These are phyloP conservation scores for Yamadazyma diddensiae DNA, from an alignment of 1,139 yeast species.

Conservation along the genomic window DNA sequence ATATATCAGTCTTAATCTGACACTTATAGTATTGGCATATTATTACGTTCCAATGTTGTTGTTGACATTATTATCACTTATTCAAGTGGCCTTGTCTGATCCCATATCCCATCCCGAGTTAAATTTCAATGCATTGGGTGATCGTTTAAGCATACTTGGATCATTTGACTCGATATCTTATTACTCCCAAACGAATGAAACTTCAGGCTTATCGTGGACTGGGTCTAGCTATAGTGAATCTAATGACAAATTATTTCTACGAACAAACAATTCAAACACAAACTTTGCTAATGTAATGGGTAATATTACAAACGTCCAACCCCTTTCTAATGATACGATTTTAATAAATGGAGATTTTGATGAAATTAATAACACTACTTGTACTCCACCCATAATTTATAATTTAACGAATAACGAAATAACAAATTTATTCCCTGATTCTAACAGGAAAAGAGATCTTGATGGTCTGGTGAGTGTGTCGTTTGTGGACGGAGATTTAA, in stretches of 20 bases:
- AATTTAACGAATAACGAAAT: slow-evolving; percentile 47
- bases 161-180: slow-evolving; percentile 58
- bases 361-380: slow-evolving; percentile 30
- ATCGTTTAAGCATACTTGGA: slow-evolving; percentile 61
- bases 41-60: neutral
- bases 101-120: slow-evolving; percentile 27
- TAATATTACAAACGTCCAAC: slow-evolving; percentile 25
- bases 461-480: slow-evolving; percentile 54
- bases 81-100: neutral
- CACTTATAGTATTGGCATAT: neutral
- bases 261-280: slow-evolving; percentile 29
- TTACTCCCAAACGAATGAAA: slow-evolving; percentile 53
- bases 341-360: slow-evolving; percentile 46
- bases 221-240: neutral
- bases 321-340: slow-evolving; percentile 26
- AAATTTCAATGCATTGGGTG: slow-evolving; percentile 32
- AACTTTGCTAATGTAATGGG: slow-evolving; percentile 36
- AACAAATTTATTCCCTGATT: slow-evolving; percentile 30
- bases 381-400: slow-evolving; percentile 53
- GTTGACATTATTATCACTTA: neutral
- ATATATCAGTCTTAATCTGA: no score
- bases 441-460: slow-evolving; percentile 24
- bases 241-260: slow-evolving; percentile 26
- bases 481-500: slow-evolving; percentile 34
- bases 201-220: slow-evolving; percentile 14